Conservation (phyloP, 768 basidiomycete species). For the Leucosporidium scottii region DNA sequence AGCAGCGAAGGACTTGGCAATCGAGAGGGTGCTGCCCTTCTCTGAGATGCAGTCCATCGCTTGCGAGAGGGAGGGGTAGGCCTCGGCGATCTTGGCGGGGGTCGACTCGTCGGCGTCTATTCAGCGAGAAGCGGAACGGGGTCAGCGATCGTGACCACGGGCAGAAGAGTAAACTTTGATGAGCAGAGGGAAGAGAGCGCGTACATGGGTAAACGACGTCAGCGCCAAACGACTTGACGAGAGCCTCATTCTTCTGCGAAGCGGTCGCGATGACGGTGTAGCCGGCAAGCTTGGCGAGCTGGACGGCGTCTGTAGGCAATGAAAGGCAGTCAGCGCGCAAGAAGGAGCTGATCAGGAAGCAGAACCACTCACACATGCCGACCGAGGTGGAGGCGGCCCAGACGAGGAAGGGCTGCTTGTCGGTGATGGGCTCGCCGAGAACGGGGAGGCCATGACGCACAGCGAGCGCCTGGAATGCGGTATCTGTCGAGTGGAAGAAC, state of each 20-base stretch:
- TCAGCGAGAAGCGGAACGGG: no score
- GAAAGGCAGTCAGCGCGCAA: no score
- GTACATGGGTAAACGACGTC: conserved; percentile 45
- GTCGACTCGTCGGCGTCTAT: conserved; percentile 5
- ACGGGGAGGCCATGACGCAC: background rate
- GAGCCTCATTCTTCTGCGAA: conserved; percentile 44
- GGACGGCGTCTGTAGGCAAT: conserved; percentile 44
- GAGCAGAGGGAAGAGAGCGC: background rate
- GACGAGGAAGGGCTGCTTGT: conserved; percentile 11
- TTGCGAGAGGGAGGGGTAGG: conserved; percentile 3
- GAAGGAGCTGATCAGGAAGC: no score
- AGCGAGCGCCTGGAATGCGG: conserved; percentile 5
- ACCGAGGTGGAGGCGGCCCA: conserved; percentile 11
- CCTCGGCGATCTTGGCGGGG: background rate
- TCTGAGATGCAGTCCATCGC: conserved; percentile 13
- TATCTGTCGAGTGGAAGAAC: background rate
- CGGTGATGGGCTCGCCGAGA: background rate
- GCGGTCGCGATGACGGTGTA: conserved; percentile 49
- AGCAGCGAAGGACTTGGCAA: background rate
- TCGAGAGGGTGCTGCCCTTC: conserved; percentile 5
- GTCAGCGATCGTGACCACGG: background rate
- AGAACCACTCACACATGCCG: conserved; percentile 5
- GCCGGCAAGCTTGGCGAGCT: conserved; percentile 47
- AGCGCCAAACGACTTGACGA: conserved; percentile 47
- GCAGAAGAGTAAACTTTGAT: no score